phyloP scores from a whole-genome alignment of 2,329 filamentous ascomycete genomes.

The Trichocomaceae sp. region DNA sequence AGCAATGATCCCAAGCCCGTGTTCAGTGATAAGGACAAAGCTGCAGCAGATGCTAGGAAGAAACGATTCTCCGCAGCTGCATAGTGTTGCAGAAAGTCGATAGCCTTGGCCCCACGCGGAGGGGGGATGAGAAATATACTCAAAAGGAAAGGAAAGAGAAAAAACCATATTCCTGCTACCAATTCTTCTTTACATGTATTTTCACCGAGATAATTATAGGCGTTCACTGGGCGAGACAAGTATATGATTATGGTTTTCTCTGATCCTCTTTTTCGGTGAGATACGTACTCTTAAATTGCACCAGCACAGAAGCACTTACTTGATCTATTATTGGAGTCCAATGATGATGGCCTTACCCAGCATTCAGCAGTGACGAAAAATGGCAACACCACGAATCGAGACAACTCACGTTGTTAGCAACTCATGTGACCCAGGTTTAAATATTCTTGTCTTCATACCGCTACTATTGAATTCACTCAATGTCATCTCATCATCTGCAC shows the following conservation, averaged over 20 bases:
- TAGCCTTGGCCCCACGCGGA: not conserved
- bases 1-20: constrained; percentile 17
- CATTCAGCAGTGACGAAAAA: not conserved
- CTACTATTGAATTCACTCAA: no score
- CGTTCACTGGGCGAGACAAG: not conserved
- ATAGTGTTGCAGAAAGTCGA: constrained; percentile 10
- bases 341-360: not conserved
- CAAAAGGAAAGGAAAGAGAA: not conserved
- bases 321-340: not conserved
- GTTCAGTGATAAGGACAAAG: constrained; percentile 37
- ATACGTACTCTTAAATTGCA: not conserved
- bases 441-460: no score
- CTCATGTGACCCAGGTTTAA: no score
- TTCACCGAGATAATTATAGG: not conserved
- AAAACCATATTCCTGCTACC: not conserved
- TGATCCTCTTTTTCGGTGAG: not conserved
- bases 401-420: no score
- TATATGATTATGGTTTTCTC: not conserved
- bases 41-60: constrained; percentile 43
- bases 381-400: not conserved
- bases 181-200: not conserved
- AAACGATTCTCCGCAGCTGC: constrained; percentile 38
- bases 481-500: no score
- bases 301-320: not conserved
- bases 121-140: not conserved